These are phyloP conservation scores for Candida tunisiensis DNA, from an alignment of 1,139 yeast genomes.

Conservation along the genomic window DNA sequence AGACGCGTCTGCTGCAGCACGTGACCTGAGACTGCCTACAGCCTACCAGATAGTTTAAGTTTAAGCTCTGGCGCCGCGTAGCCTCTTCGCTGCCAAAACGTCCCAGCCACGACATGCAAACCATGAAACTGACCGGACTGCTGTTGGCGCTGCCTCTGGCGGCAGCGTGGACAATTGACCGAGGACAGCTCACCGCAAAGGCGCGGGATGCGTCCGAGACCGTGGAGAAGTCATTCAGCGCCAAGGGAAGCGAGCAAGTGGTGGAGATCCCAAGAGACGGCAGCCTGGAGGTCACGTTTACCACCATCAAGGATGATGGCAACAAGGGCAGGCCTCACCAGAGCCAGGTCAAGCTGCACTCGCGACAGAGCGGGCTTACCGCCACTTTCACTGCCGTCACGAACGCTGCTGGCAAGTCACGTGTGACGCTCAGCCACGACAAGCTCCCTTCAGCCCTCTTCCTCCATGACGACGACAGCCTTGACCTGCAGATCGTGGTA, in stretches of 20 bases:
- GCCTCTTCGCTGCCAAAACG: too few species aligned
- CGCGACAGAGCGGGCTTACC: background rate
- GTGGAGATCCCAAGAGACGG: background rate
- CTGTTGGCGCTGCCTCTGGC: background rate
- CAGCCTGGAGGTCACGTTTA: background rate
- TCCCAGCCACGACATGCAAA: too few species aligned
- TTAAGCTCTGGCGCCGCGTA: too few species aligned
- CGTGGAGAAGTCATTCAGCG: background rate
- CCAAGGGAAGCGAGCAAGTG: background rate
- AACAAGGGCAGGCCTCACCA: background rate
- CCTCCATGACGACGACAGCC: constrained; percentile 5
- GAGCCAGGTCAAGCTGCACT: background rate
- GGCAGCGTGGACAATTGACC: too few species aligned
- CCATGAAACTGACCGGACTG: background rate
- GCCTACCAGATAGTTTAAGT: too few species aligned
- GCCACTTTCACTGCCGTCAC: background rate
- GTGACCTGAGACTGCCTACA: too few species aligned
- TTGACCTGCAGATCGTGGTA: constrained; percentile 10
- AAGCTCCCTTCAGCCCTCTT: constrained; percentile 14
- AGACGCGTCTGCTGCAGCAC: too few species aligned
- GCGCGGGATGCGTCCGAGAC: background rate
- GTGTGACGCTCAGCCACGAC: constrained; percentile 12
- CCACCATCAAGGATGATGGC: background rate
- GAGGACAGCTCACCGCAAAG: too few species aligned
- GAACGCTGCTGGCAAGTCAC: constrained; percentile 7